These are phyloP conservation scores for Crotalaria pallida DNA, from an alignment of 306 rosid species.

Conservation along the genomic window DNA sequence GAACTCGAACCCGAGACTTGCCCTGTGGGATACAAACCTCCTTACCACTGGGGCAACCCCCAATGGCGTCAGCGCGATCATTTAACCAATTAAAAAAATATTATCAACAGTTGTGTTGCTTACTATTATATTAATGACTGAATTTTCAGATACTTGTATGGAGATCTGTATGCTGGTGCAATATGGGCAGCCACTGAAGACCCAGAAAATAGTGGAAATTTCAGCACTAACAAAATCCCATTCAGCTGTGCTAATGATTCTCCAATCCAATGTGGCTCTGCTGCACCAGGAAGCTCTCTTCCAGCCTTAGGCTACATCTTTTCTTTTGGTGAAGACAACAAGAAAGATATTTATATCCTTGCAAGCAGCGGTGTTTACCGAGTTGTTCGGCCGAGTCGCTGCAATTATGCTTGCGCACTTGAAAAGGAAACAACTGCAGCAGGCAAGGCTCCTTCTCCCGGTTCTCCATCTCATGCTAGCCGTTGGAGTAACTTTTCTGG, in stretches of 20 bases:
- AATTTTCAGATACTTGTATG: conserved; percentile 65
- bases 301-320: conserved; percentile 60
- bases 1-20: too few species aligned
- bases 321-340: conserved; percentile 82
- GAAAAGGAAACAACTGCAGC: conserved; percentile 46
- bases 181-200: conserved; percentile 67
- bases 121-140: neutral
- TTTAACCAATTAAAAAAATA: too few species aligned
- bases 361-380: conserved; percentile 72
- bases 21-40: too few species aligned
- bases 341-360: conserved; percentile 60
- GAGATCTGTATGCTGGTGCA: conserved; percentile 70
- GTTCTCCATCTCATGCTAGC: conserved; percentile 22
- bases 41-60: too few species aligned
- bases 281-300: conserved; percentile 47
- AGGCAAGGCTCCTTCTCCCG: conserved; percentile 11
- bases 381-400: conserved; percentile 73
- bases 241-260: conserved; percentile 72
- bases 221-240: conserved; percentile 41
- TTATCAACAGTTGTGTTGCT: conserved; percentile 4
- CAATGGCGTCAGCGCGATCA: too few species aligned
- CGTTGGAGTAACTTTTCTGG: conserved; percentile 1
- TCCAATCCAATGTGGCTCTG: conserved; percentile 48
- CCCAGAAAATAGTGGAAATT: conserved; percentile 81
- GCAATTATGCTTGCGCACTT: conserved; percentile 41